These are phyloP conservation scores for Cladophialophora carrionii DNA, from an alignment of 2,329 filamentous ascomycete genomes.

Conservation along the genomic window DNA sequence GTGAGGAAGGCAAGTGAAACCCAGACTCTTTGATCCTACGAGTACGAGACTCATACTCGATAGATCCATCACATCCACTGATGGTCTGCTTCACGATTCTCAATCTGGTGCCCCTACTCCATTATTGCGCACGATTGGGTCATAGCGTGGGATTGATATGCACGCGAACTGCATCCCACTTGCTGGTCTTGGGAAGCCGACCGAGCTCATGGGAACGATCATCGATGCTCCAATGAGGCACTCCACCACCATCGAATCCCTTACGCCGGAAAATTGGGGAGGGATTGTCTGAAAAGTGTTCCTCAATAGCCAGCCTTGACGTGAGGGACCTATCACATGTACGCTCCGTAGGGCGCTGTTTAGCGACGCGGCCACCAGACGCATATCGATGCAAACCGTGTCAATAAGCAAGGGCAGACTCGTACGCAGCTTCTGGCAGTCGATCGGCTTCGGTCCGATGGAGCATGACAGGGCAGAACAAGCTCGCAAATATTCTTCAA, in stretches of 20 bases:
- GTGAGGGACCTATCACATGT: background rate
- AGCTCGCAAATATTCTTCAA: background rate
- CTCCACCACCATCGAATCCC: background rate
- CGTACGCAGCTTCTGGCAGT: background rate
- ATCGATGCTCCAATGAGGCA: background rate
- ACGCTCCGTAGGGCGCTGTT: background rate
- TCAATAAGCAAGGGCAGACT: background rate
- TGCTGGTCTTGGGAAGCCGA: background rate
- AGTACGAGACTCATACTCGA: background rate
- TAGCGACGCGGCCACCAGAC: no score
- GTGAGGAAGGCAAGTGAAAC: background rate
- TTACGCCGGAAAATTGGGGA: background rate
- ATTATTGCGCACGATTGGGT: background rate
- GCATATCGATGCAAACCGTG: background rate
- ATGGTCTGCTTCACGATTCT: background rate
- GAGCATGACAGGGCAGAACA: background rate
- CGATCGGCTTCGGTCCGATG: background rate
- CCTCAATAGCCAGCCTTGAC: background rate
- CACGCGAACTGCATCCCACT: background rate
- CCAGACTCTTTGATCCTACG: background rate
- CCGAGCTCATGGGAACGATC: background rate
- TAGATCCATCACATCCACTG: background rate
- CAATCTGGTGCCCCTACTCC: background rate
- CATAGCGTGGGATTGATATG: background rate
- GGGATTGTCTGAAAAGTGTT: background rate